Conservation (phyloP, 1,284 basidiomycete genomes). For the Pseudozyma thailandica region DNA sequence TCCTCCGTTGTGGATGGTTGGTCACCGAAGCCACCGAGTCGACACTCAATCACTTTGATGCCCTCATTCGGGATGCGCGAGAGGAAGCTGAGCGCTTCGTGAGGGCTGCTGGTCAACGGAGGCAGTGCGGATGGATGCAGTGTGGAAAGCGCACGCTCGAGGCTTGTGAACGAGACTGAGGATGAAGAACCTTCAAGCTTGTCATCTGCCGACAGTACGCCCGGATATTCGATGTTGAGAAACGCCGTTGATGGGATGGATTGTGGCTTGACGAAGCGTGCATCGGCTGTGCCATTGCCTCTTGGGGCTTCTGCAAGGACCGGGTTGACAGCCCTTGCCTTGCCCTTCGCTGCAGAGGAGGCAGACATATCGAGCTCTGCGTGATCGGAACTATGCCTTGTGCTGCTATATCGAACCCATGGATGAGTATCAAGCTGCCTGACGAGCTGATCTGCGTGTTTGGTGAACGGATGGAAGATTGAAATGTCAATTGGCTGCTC, state of each 20-base stretch:
- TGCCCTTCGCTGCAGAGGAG: slow-evolving; percentile 15
- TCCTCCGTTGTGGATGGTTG: neutral
- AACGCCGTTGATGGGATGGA: slow-evolving; percentile 44
- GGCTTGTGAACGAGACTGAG: slow-evolving; percentile 7
- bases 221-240: slow-evolving; percentile 62
- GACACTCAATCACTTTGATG: slow-evolving; percentile 53
- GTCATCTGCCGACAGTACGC: slow-evolving; percentile 23
- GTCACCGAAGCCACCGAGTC: slow-evolving; percentile 27
- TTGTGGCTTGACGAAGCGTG: slow-evolving; percentile 17
- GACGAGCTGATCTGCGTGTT: neutral
- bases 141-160: slow-evolving; percentile 55
- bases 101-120: slow-evolving; percentile 36
- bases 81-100: slow-evolving; percentile 52
- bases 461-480: neutral
- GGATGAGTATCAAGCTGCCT: too few relatives aligned
- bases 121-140: slow-evolving; percentile 43
- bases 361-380: slow-evolving; percentile 8
- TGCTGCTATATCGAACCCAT: too few relatives aligned
- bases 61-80: slow-evolving; percentile 34
- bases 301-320: neutral
- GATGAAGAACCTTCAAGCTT: neutral
- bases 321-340: slow-evolving; percentile 19
- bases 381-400: too few relatives aligned
- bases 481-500: neutral
- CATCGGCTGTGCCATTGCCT: neutral